Evolutionary conservation across 139 green algal genomes (phyloP), one percentile per base, ranked within the genome.

Genomic region (Haematococcus sp.): DNA sequence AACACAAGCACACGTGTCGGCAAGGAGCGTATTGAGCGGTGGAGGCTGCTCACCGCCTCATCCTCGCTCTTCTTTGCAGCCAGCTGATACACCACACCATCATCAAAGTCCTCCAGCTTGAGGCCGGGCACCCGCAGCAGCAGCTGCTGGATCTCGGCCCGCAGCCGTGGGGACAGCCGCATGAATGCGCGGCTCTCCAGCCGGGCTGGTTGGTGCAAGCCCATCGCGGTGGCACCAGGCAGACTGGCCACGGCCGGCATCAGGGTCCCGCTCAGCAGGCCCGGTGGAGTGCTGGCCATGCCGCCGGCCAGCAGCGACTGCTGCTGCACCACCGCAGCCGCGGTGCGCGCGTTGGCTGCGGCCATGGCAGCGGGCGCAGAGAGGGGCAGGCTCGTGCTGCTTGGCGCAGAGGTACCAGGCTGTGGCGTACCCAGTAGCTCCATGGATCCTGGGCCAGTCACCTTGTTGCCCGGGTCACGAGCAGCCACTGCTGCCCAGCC

Each of bases 1-100:
- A n/a, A n/a, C n/a, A n/a, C n/a, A n/a, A n/a, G n/a, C n/a, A n/a
- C n/a, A n/a, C n/a, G n/a, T n/a, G n/a, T n/a, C n/a, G n/a, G n/a
- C n/a, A n/a, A n/a, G n/a, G n/a, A n/a, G n/a, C n/a, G n/a, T n/a
- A n/a, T n/a, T n/a, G n/a, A n/a, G n/a, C n/a, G n/a, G n/a, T n/a
- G n/a, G n/a, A n/a, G n/a, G n/a, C n/a, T n/a, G 11, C 40, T 11
- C 40, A 84, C 31, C 0, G 83, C 79, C 64, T 88, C 83, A 3
- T 86, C 79, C 61, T 86, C 79, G 34, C 63, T 83, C 32, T 70
- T 66, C 80, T 88, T 88, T 9, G 73, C 65, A 9, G 63, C 74
- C 30, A 88, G 75, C 77, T 88, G 83, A 64, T 86, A 76, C 20
- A 88, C 40, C 55, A 88, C 83, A 3, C 83, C 83, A 20, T 88